Percentiles rank a stretch among this genome's conserved stretches.
Conservation (phyloP, 352 stramenopile genomes). For the Phytophthora lateralis region DNA sequence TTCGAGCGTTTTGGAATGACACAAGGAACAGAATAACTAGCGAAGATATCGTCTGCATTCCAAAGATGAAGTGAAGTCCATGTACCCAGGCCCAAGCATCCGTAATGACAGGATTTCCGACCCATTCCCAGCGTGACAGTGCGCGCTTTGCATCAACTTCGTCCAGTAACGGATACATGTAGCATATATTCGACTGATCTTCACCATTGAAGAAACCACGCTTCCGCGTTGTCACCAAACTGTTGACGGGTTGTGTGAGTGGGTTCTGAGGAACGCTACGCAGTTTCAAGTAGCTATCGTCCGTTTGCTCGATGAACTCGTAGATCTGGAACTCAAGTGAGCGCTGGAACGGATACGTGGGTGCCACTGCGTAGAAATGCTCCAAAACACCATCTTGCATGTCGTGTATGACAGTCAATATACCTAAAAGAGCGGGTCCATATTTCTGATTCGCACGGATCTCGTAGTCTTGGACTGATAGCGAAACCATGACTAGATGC, state of each 20-base stretch:
- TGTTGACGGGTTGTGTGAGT: conserved; percentile 27
- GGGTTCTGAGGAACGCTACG: conserved; percentile 8
- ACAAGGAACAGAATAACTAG: conserved; percentile 28
- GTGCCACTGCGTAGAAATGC: conserved; percentile 31
- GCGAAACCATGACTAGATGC: conserved; percentile 22
- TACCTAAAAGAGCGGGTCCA: conserved; percentile 30
- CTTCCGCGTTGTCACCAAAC: conserved; percentile 28
- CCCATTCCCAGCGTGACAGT: conserved; percentile 18
- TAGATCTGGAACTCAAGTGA: conserved; percentile 37
- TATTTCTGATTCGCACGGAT: conserved; percentile 27
- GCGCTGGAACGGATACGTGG: conserved; percentile 37
- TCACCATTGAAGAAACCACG: conserved; percentile 39
- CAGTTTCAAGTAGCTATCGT: conserved; percentile 25
- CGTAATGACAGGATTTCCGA: conserved; percentile 23
- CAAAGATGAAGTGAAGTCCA: conserved; percentile 39
- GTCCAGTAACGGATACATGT: conserved; percentile 25
- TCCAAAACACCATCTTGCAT: conserved; percentile 20
- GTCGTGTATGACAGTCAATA: conserved; percentile 32
- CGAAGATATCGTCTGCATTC: conserved; percentile 27
- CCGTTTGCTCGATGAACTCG: conserved; percentile 22
- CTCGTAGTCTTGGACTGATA: conserved; percentile 38
- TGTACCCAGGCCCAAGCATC: conserved; percentile 50
- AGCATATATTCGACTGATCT: conserved; percentile 35
- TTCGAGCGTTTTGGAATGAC: conserved; percentile 19
- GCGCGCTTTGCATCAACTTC: conserved; percentile 2